A percentile compares a stretch with the other conserved stretches of the same genome.
Evolutionary conservation across 164 flowering plant species (phyloP).

Genomic region (Saururus chinensis): DNA sequence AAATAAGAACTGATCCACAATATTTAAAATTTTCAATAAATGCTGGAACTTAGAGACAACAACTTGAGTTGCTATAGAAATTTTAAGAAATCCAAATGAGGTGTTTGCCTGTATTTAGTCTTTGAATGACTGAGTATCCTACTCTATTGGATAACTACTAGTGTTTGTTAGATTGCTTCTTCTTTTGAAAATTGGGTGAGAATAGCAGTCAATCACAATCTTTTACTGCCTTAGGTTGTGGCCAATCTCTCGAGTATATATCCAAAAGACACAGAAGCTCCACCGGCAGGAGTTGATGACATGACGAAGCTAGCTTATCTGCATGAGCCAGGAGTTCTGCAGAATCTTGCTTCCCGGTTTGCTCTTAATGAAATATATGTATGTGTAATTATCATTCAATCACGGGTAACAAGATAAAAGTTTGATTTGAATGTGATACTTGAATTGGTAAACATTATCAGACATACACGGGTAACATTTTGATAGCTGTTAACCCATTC

Average conservation of each 20-base stretch:
- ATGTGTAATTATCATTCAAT: slow-evolving; percentile 14
- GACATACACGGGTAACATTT: slow-evolving; percentile 87
- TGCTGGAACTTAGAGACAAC: no score
- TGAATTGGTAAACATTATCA: slow-evolving; percentile 18
- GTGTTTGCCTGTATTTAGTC: no score
- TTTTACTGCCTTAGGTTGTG: slow-evolving; percentile 26
- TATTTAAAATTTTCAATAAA: no score
- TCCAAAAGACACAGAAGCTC: slow-evolving; percentile 80
- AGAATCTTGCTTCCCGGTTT: slow-evolving; percentile 61
- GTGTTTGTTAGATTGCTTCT: neutral
- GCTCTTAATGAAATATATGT: slow-evolving; percentile 84
- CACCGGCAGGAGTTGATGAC: slow-evolving; percentile 81
- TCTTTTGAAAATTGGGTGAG: neutral
- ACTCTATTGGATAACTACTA: no score
- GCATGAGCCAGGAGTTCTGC: slow-evolving; percentile 82
- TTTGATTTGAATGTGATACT: no score
- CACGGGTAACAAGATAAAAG: neutral
- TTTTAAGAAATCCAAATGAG: no score
- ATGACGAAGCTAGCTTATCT: slow-evolving; percentile 86
- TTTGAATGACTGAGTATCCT: no score
- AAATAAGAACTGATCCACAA: no score
- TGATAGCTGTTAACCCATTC: slow-evolving; percentile 84
- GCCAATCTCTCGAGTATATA: slow-evolving; percentile 52
- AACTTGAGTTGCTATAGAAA: no score
- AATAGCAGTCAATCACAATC: no score